These are phyloP conservation scores for Calendula officinalis DNA, from an alignment of 129 eudicot species.

Conservation along the genomic window DNA sequence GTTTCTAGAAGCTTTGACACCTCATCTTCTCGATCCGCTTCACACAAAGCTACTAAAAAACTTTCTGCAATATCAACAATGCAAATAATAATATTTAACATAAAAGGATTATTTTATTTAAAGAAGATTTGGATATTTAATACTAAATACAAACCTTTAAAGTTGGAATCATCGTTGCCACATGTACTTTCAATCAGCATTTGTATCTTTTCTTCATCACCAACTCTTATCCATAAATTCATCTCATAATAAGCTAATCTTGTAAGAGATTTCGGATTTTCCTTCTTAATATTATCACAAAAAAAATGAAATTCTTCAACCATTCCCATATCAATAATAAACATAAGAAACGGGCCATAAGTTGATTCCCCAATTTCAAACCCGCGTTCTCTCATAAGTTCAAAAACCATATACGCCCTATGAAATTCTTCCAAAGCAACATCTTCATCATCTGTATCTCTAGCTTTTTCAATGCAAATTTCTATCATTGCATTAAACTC, in stretches of 20 bases:
- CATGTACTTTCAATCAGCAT: slow-evolving; percentile 43
- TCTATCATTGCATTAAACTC: slow-evolving; percentile 56
- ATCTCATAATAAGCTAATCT: slow-evolving; percentile 83
- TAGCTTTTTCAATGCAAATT: slow-evolving; percentile 59
- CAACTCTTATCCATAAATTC: slow-evolving; percentile 62
- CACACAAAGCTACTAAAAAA: slow-evolving; percentile 70
- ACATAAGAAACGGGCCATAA: slow-evolving; percentile 68
- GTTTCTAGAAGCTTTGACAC: slow-evolving; percentile 51
- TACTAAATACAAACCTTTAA: slow-evolving; percentile 52
- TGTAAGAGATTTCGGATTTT: slow-evolving; percentile 51
- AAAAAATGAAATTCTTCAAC: slow-evolving; percentile 67
- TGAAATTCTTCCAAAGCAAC: slow-evolving; percentile 45
- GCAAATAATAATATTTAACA: slow-evolving; percentile 2
- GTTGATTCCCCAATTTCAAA: slow-evolving; percentile 60
- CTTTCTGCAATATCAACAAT: slow-evolving; percentile 47
- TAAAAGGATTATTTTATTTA: background rate
- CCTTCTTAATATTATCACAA: slow-evolving; percentile 49
- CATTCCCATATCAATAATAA: slow-evolving; percentile 61
- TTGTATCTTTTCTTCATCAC: slow-evolving; percentile 55
- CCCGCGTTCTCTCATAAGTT: slow-evolving; percentile 60
- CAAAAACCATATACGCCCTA: slow-evolving; percentile 55
- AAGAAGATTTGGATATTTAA: slow-evolving; percentile 4
- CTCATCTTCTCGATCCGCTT: slow-evolving; percentile 62
- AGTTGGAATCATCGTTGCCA: slow-evolving; percentile 34
- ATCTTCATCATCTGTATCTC: slow-evolving; percentile 65